phyloP scores from a whole-genome alignment of 768 basidiomycete species.

The Suillus decipiens region DNA sequence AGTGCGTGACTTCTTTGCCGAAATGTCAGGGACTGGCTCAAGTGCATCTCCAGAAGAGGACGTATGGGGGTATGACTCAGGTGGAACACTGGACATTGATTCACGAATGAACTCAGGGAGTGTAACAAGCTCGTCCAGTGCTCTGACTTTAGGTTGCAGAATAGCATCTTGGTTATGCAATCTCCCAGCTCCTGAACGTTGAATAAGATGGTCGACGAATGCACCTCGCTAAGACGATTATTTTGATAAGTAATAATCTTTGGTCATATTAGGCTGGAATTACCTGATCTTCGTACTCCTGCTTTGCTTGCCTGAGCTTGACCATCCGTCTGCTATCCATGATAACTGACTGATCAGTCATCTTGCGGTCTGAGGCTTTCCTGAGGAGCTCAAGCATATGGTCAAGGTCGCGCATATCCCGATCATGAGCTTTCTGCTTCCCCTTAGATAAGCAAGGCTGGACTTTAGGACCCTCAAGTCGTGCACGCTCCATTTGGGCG shows the following conservation, averaged over 20 bases:
- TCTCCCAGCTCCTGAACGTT: slow-evolving; percentile 73
- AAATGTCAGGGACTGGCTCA: slow-evolving; percentile 16
- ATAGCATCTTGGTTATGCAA: slow-evolving; percentile 80
- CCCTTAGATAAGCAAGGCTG: slow-evolving; percentile 36
- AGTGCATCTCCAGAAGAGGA: slow-evolving; percentile 11
- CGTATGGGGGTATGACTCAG: slow-evolving; percentile 7
- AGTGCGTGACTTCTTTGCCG: slow-evolving; percentile 31
- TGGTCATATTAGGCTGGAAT: slow-evolving; percentile 12
- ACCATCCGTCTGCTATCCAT: slow-evolving; percentile 62
- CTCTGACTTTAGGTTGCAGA: slow-evolving; percentile 18
- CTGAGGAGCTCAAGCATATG: slow-evolving; percentile 71
- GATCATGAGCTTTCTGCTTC: slow-evolving; percentile 48
- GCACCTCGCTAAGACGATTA: slow-evolving; percentile 54
- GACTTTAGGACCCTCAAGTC: slow-evolving; percentile 39
- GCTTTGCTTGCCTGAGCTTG: slow-evolving; percentile 53
- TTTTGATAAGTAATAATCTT: slow-evolving; percentile 12
- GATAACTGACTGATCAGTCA: slow-evolving; percentile 70
- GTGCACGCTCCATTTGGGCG: slow-evolving; percentile 73
- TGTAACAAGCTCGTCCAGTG: slow-evolving; percentile 33
- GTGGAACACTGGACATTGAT: slow-evolving; percentile 39
- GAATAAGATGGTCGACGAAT: slow-evolving; percentile 73
- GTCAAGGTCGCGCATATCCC: slow-evolving; percentile 58
- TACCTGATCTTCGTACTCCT: slow-evolving; percentile 68
- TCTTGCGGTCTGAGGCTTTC: slow-evolving; percentile 65
- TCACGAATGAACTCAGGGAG: slow-evolving; percentile 68